Evolutionary conservation across 2,329 filamentous ascomycete species (phyloP), one percentile per base, ranked within the genome.

Genomic region (Diplodia seriata): DNA sequence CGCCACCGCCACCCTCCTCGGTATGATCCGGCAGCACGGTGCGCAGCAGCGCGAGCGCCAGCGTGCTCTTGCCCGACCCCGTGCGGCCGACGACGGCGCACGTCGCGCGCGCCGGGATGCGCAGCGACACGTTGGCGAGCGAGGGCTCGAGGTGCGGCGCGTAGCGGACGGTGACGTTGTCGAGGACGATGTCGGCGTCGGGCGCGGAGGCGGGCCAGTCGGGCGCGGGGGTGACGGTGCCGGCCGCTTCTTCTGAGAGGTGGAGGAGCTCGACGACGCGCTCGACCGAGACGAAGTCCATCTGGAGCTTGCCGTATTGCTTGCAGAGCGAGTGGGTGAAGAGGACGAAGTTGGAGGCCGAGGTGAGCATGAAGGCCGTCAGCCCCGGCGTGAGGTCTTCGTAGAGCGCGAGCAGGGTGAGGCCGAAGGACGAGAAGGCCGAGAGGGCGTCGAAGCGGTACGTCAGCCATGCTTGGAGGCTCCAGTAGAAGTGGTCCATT

Each of bases 401-500:
- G 73, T 89, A 90, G 6, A 97, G 82, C 15, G 93, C 93, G 11
- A 94, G 85, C 1, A 90, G 77, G 1, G 92, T 92, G 63, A 97
- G 81, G 0, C 88, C 80, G 68, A 94, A 91, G 0, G 91, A 93
- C 8, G 92, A 92, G 3, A 86, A 76, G 0, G 90, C 91, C 0
- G 92, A 92, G 6, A 94, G 80, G 9, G 83, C 78, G 72, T 92
- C 90, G 67, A 95, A 94, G 14, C 93, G 88, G 74, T 91, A 93
- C 76, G 89, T 89, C 2, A 97, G 84, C 93, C 93, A 97, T 8
- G 89, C 88, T 71, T 96, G 92, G 53, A 96, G 84, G 68, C 89
- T 91, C 82, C 93, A 97, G 80, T 96, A 97, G 80, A 97, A 97
- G 77, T 97, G 94, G 74, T 97, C 94, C 86, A 97, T 95, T 76